Evolutionary conservation across 225 moss, liverwort and hornwort species (phyloP).

Genomic region (Neckera pumila): DNA sequence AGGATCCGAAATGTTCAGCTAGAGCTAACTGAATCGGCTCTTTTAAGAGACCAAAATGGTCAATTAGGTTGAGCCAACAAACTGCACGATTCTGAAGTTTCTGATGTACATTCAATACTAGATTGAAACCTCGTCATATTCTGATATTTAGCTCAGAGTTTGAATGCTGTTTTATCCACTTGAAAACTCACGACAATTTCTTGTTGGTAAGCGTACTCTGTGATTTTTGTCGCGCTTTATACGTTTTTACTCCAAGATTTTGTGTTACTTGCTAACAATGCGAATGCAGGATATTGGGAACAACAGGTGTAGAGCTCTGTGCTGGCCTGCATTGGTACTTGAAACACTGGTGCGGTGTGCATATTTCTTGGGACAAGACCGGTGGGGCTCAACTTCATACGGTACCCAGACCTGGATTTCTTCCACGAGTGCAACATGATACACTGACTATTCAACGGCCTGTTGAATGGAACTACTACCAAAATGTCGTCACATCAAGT

Average conservation of each 20-base stretch:
- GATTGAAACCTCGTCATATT: background rate
- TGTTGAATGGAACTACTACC: conserved; percentile 90
- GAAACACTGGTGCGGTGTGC: conserved; percentile 77
- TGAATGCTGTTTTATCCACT: background rate
- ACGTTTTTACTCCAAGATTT: background rate
- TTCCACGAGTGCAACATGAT: conserved; percentile 48
- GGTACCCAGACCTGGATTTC: conserved; percentile 48
- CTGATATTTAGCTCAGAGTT: background rate
- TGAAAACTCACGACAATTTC: background rate
- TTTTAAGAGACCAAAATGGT: background rate
- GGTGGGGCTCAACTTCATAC: conserved; percentile 69
- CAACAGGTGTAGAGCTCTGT: conserved; percentile 87
- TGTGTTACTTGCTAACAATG: background rate
- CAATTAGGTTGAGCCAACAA: background rate
- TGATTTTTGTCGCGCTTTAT: background rate
- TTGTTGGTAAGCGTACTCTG: background rate
- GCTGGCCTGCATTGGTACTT: conserved; percentile 90
- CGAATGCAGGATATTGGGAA: conserved; percentile 68
- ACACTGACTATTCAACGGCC: conserved; percentile 43
- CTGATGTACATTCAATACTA: background rate
- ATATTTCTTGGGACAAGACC: conserved; percentile 85
- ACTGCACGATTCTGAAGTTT: background rate
- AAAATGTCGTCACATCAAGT: conserved; percentile 92
- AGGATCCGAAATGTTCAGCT: background rate
- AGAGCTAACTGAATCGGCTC: background rate